These are phyloP conservation scores for Nosema muscidifuracis DNA, from an alignment of 371 early-diverging fungal genomes.

Conservation along the genomic window DNA sequence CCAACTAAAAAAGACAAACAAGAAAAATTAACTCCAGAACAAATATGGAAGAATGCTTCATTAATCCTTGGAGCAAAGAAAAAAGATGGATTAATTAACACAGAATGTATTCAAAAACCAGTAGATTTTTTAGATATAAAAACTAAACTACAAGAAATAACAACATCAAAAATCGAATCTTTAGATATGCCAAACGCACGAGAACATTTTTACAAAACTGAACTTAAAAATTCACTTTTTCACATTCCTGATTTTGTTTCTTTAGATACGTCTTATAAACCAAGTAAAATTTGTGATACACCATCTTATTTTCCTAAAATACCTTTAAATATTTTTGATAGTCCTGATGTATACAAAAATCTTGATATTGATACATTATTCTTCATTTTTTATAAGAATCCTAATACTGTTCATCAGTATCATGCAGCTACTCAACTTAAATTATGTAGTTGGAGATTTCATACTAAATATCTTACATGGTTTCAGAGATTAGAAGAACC, in stretches of 20 bases:
- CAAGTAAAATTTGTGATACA: constrained; percentile 20
- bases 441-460: constrained; percentile 92
- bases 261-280: constrained; percentile 10
- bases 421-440: constrained; percentile 88
- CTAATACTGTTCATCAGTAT: constrained; percentile 87
- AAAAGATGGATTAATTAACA: constrained; percentile 8
- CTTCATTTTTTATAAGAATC: constrained; percentile 92
- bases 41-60: constrained; percentile 50
- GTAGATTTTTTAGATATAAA: constrained; percentile 31
- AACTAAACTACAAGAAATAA: constrained; percentile 26
- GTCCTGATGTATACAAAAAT: constrained; percentile 65
- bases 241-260: constrained; percentile 27
- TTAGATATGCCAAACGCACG: not conserved
- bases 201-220: constrained; percentile 25
- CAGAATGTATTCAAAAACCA: not conserved
- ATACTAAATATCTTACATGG: constrained; percentile 94
- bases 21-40: constrained; percentile 41
- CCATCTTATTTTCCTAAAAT: constrained; percentile 55
- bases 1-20: not conserved
- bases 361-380: constrained; percentile 91
- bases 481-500: constrained; percentile 97
- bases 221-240: constrained; percentile 31
- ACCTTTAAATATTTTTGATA: constrained; percentile 40
- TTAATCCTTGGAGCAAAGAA: constrained; percentile 39
- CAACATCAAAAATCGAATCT: constrained; percentile 2